phyloP scores from a whole-genome alignment of 1,284 basidiomycete genomes.

The Tilletia indica region DNA sequence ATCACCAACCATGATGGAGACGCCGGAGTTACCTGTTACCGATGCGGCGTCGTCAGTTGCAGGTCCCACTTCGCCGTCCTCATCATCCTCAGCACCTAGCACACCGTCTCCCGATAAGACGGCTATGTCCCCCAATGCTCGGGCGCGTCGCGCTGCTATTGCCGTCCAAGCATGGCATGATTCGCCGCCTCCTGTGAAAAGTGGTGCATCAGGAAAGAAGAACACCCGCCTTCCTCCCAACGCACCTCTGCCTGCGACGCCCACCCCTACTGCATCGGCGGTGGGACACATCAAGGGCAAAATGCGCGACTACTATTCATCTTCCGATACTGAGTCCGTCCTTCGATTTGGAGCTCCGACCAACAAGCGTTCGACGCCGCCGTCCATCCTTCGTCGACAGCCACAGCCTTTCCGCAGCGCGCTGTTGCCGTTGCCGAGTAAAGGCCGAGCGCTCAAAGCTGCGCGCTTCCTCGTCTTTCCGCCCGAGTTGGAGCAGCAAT shows the following conservation, averaged over 20 bases:
- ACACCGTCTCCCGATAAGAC: not conserved
- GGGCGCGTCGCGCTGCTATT: not conserved
- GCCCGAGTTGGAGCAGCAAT: conserved; percentile 5
- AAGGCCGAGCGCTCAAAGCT: conserved; percentile 11
- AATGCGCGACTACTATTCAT: not conserved
- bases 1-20: not conserved
- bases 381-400: conserved; percentile 43
- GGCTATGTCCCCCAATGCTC: not conserved
- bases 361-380: conserved; percentile 17
- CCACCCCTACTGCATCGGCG: not conserved
- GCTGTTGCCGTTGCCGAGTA: not conserved
- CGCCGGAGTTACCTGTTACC: not conserved
- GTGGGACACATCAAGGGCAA: not conserved
- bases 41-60: not conserved
- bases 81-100: not conserved
- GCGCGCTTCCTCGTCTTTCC: conserved; percentile 7
- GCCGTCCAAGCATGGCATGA: conserved; percentile 5
- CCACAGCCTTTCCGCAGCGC: conserved; percentile 31
- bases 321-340: not conserved
- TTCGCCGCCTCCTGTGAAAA: not conserved
- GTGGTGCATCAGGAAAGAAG: not conserved
- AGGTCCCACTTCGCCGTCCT: not conserved
- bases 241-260: not conserved
- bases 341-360: not conserved
- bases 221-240: not conserved